These are phyloP conservation scores for Eucalyptus rudis DNA, from an alignment of 345 rosid genomes.

Conservation along the genomic window DNA sequence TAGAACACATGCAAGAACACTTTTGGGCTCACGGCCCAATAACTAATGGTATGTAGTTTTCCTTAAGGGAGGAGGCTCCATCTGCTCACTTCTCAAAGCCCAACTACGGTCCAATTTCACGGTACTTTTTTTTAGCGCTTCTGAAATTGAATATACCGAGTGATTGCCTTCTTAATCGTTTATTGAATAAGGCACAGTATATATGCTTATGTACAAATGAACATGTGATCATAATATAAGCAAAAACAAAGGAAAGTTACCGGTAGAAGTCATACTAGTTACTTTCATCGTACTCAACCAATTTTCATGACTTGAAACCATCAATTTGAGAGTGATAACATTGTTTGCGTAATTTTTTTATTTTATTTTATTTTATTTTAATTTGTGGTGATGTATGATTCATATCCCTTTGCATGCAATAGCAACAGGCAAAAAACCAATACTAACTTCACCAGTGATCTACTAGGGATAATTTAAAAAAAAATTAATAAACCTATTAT, in stretches of 20 bases:
- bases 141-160: neutral
- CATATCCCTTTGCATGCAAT: neutral
- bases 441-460: neutral
- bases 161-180: neutral
- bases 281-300: neutral
- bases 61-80: neutral
- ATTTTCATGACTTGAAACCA: neutral
- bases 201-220: neutral
- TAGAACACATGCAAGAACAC: neutral
- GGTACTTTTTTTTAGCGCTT: neutral
- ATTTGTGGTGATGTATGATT: neutral
- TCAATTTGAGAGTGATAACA: neutral
- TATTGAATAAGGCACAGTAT: neutral
- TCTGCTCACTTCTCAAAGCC: neutral
- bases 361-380: too few species aligned
- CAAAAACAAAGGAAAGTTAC: neutral
- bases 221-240: neutral
- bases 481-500: neutral
- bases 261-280: neutral
- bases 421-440: neutral
- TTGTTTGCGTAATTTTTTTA: neutral
- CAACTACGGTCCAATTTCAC: neutral
- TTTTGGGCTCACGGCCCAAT: neutral
- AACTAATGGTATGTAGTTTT: neutral
- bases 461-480: neutral